Base-by-base conservation (phyloP, 164 flowering plant species). In the Taxillus chinensis region DNA sequence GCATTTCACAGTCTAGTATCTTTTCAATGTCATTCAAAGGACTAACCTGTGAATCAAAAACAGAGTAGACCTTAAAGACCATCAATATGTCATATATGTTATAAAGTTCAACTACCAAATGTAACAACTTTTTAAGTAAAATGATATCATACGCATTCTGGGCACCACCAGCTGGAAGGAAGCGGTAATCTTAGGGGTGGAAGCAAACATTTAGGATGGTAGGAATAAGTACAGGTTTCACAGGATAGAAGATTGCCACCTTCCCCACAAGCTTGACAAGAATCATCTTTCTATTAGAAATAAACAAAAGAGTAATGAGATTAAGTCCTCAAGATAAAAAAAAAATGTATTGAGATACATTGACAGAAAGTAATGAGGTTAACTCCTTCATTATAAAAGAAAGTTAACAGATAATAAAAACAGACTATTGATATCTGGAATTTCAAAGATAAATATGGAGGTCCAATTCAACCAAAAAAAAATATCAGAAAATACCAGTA, bases 11-110 rank as follows among this genome's bases (percentile, higher is more conserved):
- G 73, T 95, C 98, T 75, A 95, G 73, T 68, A 95, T 87, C 79
- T 95, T 91, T 2, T 95, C 99, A 75, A 95, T 86, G 65, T 91
- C 96, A 82, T 74, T 86, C 27, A 95, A 71, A 41, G 97, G 96
- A 70, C 88, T 88, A 66, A 86, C 85, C 99, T 95, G 88, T 70
- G 82, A 49, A 66, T 52, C 43, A 45, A 50, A 70, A 59, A 14
- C 53, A 52, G 16, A 42, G 27, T 52, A 58, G 63, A 51, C 41
- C 58, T 53, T 39, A 56, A 59, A 11, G 4, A 39, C 14, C 14
- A 55, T 50, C 41, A 55, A 17, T 10, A 41, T 41, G 62, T 8
- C 17, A 59, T 41, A 15, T 46, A 8, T 5, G 2, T 11, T 16
- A 63, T 41, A 9, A 4, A 7, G 42, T 41, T 12, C 8, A 62